Conservation (phyloP, 2,329 filamentous ascomycete species). For the Alternaria ethzedia region DNA sequence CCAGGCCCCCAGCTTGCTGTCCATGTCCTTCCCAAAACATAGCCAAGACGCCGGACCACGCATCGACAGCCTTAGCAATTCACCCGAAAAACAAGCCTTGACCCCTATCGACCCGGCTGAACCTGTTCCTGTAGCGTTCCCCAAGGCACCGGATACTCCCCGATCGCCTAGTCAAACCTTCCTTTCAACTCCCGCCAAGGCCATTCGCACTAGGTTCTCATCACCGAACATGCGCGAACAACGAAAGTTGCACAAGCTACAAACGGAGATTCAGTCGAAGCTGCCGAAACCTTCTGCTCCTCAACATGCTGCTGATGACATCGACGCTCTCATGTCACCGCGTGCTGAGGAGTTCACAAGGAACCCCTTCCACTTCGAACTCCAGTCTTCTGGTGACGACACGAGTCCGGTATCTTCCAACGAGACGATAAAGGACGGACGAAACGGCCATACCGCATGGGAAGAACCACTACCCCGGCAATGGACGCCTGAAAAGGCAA, state of each 20-base stretch:
- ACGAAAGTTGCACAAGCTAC: slow-evolving; percentile 47
- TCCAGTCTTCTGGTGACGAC: slow-evolving; percentile 33
- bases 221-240: slow-evolving; percentile 50
- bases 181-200: slow-evolving; percentile 39
- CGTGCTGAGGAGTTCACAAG: slow-evolving; percentile 75
- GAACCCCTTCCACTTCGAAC: slow-evolving; percentile 48
- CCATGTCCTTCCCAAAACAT: slow-evolving; percentile 18
- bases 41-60: slow-evolving; percentile 14
- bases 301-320: slow-evolving; percentile 46
- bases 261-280: slow-evolving; percentile 48
- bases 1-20: slow-evolving; percentile 12
- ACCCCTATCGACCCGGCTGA: slow-evolving; percentile 15
- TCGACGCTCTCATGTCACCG: slow-evolving; percentile 70
- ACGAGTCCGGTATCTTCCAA: slow-evolving; percentile 41
- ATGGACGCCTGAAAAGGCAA: slow-evolving; percentile 63
- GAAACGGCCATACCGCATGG: slow-evolving; percentile 33
- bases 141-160: slow-evolving; percentile 23
- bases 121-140: slow-evolving; percentile 7
- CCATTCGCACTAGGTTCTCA: slow-evolving; percentile 47
- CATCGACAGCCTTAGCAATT: slow-evolving; percentile 36
- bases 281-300: slow-evolving; percentile 37
- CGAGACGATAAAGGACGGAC: slow-evolving; percentile 39
- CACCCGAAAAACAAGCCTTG: slow-evolving; percentile 19
- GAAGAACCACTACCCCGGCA: slow-evolving; percentile 32
- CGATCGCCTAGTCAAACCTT: slow-evolving; percentile 24